These are phyloP conservation scores for Ceratocystis ficicola DNA, from an alignment of 2,329 filamentous ascomycete species.

Conservation along the genomic window DNA sequence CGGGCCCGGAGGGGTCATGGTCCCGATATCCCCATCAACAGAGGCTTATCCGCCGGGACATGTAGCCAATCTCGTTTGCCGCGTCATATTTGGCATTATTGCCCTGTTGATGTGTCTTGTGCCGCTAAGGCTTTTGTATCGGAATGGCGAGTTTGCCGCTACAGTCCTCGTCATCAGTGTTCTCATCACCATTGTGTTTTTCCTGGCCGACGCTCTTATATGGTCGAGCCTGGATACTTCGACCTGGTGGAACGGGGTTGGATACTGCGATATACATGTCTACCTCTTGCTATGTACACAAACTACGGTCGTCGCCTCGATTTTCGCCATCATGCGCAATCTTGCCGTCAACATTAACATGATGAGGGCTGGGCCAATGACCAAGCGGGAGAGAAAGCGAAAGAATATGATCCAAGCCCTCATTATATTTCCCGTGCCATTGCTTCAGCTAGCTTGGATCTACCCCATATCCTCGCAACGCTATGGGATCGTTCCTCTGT, in stretches of 20 bases:
- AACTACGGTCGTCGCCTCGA: conserved; percentile 40
- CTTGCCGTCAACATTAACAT: conserved; percentile 40
- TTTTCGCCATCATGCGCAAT: conserved; percentile 44
- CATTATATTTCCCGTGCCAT: conserved; percentile 43
- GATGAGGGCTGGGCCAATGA: conserved; percentile 33
- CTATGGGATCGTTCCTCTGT: conserved; percentile 39
- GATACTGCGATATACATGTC: conserved; percentile 42
- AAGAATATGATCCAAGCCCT: conserved; percentile 38
- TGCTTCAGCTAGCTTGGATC: conserved; percentile 38
- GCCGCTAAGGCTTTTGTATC: conserved; percentile 39
- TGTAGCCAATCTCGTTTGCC: conserved; percentile 37
- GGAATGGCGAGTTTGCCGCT: conserved; percentile 44
- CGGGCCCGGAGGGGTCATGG: not conserved
- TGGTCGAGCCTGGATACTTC: conserved; percentile 42
- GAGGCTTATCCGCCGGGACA: conserved; percentile 24
- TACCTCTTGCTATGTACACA: conserved; percentile 36
- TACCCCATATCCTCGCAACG: conserved; percentile 38
- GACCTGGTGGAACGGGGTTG: conserved; percentile 41
- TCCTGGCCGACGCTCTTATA: conserved; percentile 39
- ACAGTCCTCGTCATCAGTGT: conserved; percentile 38
- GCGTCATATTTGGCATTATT: conserved; percentile 37
- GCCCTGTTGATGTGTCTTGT: conserved; percentile 39
- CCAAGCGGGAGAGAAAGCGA: conserved; percentile 32
- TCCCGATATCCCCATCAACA: conserved; percentile 21
- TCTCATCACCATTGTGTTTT: conserved; percentile 37